phyloP scores from a whole-genome alignment of 2,329 filamentous ascomycete species.

The Grosmannia huntii region DNA sequence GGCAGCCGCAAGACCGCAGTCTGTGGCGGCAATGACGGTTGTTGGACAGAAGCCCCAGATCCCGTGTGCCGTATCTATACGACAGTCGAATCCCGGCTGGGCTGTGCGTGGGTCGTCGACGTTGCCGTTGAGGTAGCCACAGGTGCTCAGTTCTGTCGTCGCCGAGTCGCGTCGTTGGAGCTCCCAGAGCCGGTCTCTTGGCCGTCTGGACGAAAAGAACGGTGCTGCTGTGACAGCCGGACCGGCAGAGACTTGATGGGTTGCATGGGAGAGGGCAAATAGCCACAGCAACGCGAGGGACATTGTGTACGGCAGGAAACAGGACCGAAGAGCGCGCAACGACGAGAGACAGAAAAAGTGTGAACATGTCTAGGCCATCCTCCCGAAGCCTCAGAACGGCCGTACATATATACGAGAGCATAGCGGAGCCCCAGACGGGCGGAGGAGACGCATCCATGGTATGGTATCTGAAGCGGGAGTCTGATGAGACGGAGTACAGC shows the following conservation, averaged over 20 bases:
- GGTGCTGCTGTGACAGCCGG: background rate
- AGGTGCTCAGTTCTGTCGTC: conserved; percentile 11
- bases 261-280: background rate
- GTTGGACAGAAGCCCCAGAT: conserved; percentile 28
- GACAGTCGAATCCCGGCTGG: conserved; percentile 21
- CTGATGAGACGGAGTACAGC: too few relatives aligned
- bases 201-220: background rate
- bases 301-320: background rate
- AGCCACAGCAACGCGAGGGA: background rate
- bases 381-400: background rate
- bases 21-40: conserved; percentile 20
- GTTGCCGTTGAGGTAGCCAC: conserved; percentile 21
- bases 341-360: background rate
- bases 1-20: conserved; percentile 24
- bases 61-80: conserved; percentile 20
- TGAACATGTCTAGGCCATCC: background rate
- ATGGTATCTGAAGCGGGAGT: background rate
- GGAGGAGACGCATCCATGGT: background rate
- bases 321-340: background rate
- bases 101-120: conserved; percentile 18
- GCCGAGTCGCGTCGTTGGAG: background rate
- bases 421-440: background rate
- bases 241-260: background rate
- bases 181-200: background rate
- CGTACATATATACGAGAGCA: background rate